Percentiles rank a stretch among this genome's conserved stretches.
These are phyloP conservation scores for Abortiporus biennis DNA, from an alignment of 1,284 basidiomycete species.

Conservation along the genomic window DNA sequence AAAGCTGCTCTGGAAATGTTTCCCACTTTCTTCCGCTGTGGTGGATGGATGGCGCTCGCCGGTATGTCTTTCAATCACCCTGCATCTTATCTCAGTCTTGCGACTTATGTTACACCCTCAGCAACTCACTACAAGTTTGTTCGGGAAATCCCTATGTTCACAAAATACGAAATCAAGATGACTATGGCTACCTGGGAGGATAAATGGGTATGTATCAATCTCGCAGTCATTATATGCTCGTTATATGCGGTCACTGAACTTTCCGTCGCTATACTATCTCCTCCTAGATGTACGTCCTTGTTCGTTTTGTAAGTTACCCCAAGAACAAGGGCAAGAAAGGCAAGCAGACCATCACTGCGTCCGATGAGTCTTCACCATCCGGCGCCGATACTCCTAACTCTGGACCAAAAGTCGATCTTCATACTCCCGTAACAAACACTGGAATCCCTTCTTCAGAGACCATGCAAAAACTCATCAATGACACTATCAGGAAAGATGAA, in stretches of 20 bases:
- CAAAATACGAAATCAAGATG: slow-evolving; percentile 66
- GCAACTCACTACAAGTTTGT: slow-evolving; percentile 72
- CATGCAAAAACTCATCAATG: slow-evolving; percentile 8
- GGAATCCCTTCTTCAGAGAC: slow-evolving; percentile 13
- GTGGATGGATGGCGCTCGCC: slow-evolving; percentile 67
- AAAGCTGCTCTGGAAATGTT: slow-evolving; percentile 42
- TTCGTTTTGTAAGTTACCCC: slow-evolving; percentile 61
- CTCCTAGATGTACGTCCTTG: slow-evolving; percentile 53
- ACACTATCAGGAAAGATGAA: slow-evolving; percentile 27
- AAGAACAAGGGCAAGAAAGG: slow-evolving; percentile 20
- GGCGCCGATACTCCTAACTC: no score
- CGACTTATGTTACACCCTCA: slow-evolving; percentile 18
- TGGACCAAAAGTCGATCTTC: slow-evolving; percentile 20
- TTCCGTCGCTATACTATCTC: not conserved
- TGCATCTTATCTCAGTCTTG: not conserved
- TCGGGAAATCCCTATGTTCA: slow-evolving; percentile 73
- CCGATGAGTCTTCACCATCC: slow-evolving; percentile 15
- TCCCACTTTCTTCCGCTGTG: slow-evolving; percentile 57
- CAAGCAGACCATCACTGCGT: slow-evolving; percentile 8
- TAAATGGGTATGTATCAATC: slow-evolving; percentile 66
- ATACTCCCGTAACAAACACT: slow-evolving; percentile 21
- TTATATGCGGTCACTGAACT: slow-evolving; percentile 1
- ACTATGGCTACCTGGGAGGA: slow-evolving; percentile 71
- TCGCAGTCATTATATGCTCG: not conserved
- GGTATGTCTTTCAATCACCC: slow-evolving; percentile 31